Base-by-base conservation (phyloP, 345 rosid species). In the Limnanthes douglasii region DNA sequence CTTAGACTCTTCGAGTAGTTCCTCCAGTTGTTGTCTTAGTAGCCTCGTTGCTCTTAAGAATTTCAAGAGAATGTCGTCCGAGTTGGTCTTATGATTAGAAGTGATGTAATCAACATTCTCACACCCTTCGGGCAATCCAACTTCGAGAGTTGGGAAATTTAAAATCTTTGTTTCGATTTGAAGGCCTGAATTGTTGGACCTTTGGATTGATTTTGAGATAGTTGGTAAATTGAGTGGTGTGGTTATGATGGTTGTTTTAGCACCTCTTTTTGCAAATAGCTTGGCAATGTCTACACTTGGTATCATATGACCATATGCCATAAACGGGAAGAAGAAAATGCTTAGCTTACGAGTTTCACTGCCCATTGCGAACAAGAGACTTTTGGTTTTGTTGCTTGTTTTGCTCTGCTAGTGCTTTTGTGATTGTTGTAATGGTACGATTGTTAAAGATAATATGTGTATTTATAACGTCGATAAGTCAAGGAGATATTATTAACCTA, bases 261-360 rank as follows among this genome's bases (percentile, higher is more conserved):
- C 43, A 5, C 70, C 70, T 30, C 58, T 38, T 5, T 31, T 52
- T 6, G 65, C 51, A 35, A 73, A 69, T 28, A 69, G 48, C 64
- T 57, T 65, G 31, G 80, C 73, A 69, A 65, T 72, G 62, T 71
- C 77, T 10, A 57, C 15, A 5, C 18, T 17, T 3, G 73, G 85
- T 11, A 75, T 71, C 44, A 58, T 54, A 42, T 68, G 80, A 28
- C 85, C 73, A 8, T 65, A 70, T 40, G 77, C 68, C 71, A 68
- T 32, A 52, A 59, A 62, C 5, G 80, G 73, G 37, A 63, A 58
- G 59, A 71, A 65, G 36, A 64, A 35, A 1, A 72, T 15, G 29
- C 43, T 66, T n/a, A 71, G 20, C 44, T 41, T 44, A 19, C 16
- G 44, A 28, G 13, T 50, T 39, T 47, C 32, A 7, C 9, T 49